phyloP scores from a whole-genome alignment of 2,329 filamentous ascomycete species.

The Ascochyta clinopodiicola region DNA sequence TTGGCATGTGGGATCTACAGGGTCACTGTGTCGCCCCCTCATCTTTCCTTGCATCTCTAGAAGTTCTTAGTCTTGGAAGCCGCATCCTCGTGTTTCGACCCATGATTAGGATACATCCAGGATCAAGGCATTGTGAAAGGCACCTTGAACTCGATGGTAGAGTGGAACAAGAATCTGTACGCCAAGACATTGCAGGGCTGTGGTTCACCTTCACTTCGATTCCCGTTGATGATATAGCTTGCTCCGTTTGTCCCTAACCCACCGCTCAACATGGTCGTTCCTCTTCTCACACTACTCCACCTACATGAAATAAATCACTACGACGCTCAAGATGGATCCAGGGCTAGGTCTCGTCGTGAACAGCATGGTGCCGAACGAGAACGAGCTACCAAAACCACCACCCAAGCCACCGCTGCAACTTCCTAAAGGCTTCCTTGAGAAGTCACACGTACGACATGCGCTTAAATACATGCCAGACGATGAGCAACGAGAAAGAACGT shows the following conservation, averaged over 20 bases:
- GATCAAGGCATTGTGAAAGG: neutral
- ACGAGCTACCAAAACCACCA: neutral
- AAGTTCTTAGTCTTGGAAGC: neutral
- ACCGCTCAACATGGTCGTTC: neutral
- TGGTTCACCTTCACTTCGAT: conserved; percentile 3
- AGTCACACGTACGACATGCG: conserved; percentile 22
- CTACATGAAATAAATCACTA: neutral
- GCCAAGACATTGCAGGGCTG: neutral
- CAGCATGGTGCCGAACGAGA: neutral
- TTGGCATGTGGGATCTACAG: neutral
- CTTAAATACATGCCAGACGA: conserved; percentile 19
- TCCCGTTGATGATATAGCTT: neutral
- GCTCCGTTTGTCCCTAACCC: neutral
- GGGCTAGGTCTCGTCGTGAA: conserved; percentile 3
- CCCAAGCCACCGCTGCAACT: neutral
- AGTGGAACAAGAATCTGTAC: neutral
- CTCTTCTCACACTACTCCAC: neutral
- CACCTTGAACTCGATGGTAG: neutral
- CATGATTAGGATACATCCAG: neutral
- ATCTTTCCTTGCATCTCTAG: neutral
- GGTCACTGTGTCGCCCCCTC: neutral
- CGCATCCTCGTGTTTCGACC: neutral
- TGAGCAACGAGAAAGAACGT: conserved; percentile 12
- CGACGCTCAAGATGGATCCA: conserved; percentile 5
- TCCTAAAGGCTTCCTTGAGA: conserved; percentile 9